These are phyloP conservation scores for Aspergillus glaucus DNA, from an alignment of 2,329 filamentous ascomycete species.

Conservation along the genomic window DNA sequence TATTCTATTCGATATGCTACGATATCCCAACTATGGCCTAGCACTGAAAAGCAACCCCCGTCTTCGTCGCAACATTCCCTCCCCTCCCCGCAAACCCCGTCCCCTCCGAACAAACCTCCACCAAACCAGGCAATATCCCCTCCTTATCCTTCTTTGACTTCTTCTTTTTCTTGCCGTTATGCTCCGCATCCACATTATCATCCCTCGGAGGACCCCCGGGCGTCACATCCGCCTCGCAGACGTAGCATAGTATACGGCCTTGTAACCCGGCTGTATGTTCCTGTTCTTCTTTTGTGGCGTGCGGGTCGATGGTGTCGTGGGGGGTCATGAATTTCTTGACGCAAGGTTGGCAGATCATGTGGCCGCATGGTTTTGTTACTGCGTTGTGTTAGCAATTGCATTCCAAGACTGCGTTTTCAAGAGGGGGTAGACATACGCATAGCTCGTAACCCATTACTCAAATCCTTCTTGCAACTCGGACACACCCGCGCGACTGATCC, in stretches of 20 bases:
- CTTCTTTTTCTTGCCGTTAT: constrained; percentile 18
- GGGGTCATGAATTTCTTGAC: constrained; percentile 74
- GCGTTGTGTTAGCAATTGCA: neutral
- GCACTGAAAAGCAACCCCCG: constrained; percentile 76
- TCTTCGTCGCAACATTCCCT: constrained; percentile 70
- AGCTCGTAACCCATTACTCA: constrained; percentile 77
- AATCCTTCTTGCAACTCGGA: constrained; percentile 75
- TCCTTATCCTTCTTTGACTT: constrained; percentile 37
- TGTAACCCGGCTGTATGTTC: constrained; percentile 26
- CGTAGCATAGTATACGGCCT: constrained; percentile 64
- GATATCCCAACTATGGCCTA: too few relatives aligned
- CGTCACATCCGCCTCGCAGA: constrained; percentile 76
- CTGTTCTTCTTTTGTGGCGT: constrained; percentile 49
- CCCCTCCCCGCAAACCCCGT: constrained; percentile 92
- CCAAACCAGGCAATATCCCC: constrained; percentile 62
- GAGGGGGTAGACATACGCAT: constrained; percentile 43
- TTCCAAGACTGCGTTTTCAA: too few relatives aligned
- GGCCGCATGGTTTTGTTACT: constrained; percentile 80
- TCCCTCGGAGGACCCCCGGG: constrained; percentile 24
- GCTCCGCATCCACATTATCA: constrained; percentile 2
- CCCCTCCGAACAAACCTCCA: constrained; percentile 76
- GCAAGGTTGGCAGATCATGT: constrained; percentile 82
- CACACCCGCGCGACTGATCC: constrained; percentile 53
- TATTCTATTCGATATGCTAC: too few relatives aligned
- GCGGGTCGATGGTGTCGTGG: constrained; percentile 50